These are phyloP conservation scores for Spiraea crenata DNA, from an alignment of 331 rosid genomes.

Conservation along the genomic window DNA sequence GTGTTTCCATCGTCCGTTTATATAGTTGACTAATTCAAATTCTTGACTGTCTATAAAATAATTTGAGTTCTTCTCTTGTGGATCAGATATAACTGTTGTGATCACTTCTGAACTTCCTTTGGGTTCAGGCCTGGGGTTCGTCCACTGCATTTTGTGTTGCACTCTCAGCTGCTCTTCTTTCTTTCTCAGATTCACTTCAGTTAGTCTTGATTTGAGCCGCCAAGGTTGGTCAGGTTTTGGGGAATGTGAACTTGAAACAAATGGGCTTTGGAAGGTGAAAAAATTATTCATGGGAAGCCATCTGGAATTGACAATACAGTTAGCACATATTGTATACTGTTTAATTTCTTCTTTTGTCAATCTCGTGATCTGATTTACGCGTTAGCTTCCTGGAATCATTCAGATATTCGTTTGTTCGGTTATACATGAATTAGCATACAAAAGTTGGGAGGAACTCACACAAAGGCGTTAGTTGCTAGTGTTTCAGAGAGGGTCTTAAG, in stretches of 20 bases:
- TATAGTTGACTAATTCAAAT: not conserved
- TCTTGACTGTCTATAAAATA: not conserved
- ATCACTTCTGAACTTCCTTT: conserved; percentile 84
- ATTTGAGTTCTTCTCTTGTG: conserved; percentile 11
- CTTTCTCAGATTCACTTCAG: conserved; percentile 59
- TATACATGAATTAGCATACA: conserved; percentile 20
- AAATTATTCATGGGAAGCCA: conserved; percentile 91
- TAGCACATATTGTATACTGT: conserved; percentile 73
- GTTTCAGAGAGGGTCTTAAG: conserved; percentile 80
- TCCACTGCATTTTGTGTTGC: conserved; percentile 85
- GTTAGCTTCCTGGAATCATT: conserved; percentile 4
- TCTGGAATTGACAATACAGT: conserved; percentile 98
- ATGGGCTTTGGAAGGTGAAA: conserved; percentile 99
- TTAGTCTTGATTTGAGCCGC: conserved; percentile 47
- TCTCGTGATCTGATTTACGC: not conserved
- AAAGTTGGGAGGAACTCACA: conserved; percentile 92
- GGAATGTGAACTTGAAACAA: conserved; percentile 69
- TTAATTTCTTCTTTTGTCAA: conserved; percentile 1
- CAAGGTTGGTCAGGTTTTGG: conserved; percentile 64
- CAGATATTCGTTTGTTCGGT: not conserved
- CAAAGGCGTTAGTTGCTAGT: conserved; percentile 93
- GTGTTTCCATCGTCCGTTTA: conserved; percentile 5
- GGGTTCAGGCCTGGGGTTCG: conserved; percentile 98
- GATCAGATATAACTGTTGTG: conserved; percentile 67
- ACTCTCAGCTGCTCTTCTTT: conserved; percentile 68